These are phyloP conservation scores for Taxawa tesnikishii DNA, from an alignment of 2,329 filamentous ascomycete species.

Conservation along the genomic window DNA sequence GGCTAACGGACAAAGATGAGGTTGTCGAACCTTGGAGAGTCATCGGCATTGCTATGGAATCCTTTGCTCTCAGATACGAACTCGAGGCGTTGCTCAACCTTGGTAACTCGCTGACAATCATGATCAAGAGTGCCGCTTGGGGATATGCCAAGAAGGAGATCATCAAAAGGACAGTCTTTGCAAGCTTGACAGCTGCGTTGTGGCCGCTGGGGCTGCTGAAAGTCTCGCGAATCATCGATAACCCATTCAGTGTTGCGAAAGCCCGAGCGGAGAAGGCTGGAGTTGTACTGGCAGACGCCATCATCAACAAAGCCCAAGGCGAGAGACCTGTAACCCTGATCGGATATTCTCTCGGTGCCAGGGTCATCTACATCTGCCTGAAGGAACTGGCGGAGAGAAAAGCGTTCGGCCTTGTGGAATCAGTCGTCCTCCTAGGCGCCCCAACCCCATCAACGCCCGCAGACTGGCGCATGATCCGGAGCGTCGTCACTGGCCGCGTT, in stretches of 20 bases:
- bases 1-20: constrained; percentile 60
- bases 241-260: constrained; percentile 26
- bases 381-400: constrained; percentile 62
- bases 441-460: constrained; percentile 59
- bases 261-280: constrained; percentile 25
- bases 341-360: constrained; percentile 27
- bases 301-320: constrained; percentile 28
- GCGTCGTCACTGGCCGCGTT: constrained; percentile 67
- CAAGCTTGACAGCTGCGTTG: constrained; percentile 31
- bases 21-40: constrained; percentile 68
- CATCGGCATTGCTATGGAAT: constrained; percentile 59
- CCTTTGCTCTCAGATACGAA: constrained; percentile 78
- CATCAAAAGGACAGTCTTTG: constrained; percentile 47
- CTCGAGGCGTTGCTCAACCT: constrained; percentile 64
- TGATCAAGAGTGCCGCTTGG: constrained; percentile 77
- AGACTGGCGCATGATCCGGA: constrained; percentile 66
- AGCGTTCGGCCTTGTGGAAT: constrained; percentile 75
- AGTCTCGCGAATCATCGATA: constrained; percentile 27
- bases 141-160: constrained; percentile 61
- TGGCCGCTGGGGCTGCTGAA: constrained; percentile 37
- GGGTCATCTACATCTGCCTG: constrained; percentile 70
- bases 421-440: constrained; percentile 69
- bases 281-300: constrained; percentile 26
- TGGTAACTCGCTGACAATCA: constrained; percentile 62
- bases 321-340: constrained; percentile 26